phyloP scores from a whole-genome alignment of 2,329 filamentous ascomycete genomes.

The Aspergillus fischeri region DNA sequence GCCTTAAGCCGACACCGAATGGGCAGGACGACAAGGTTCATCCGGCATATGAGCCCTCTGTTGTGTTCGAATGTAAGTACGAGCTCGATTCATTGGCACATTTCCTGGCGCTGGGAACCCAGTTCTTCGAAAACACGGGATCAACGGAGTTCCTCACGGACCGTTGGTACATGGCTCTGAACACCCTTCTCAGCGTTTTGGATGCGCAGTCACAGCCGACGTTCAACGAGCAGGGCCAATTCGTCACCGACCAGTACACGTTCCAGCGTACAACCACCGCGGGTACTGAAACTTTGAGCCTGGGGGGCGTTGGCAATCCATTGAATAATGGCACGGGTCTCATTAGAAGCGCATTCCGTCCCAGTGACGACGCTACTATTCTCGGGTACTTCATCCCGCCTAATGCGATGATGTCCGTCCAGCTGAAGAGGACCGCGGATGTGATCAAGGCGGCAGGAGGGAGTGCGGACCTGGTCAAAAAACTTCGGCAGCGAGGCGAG shows the following conservation, averaged over 20 bases:
- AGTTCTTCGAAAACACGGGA: constrained; percentile 76
- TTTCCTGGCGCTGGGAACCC: constrained; percentile 79
- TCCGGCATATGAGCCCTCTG: constrained; percentile 74
- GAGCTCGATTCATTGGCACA: constrained; percentile 93
- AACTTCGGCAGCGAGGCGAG: constrained; percentile 55
- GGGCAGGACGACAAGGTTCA: constrained; percentile 82
- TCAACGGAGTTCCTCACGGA: constrained; percentile 73
- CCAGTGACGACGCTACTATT: constrained; percentile 91
- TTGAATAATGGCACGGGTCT: constrained; percentile 79
- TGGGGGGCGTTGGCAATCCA: constrained; percentile 85
- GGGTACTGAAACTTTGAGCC: constrained; percentile 84
- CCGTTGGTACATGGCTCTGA: constrained; percentile 74
- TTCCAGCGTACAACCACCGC: constrained; percentile 76
- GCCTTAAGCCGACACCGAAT: constrained; percentile 66
- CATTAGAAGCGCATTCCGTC: constrained; percentile 85
- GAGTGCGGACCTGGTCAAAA: constrained; percentile 48
- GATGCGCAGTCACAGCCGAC: constrained; percentile 76
- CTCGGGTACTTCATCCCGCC: constrained; percentile 92
- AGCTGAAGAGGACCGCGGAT: constrained; percentile 69
- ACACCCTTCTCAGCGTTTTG: constrained; percentile 69
- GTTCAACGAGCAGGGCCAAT: constrained; percentile 67
- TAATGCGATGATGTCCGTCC: constrained; percentile 93
- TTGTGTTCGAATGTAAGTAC: constrained; percentile 98
- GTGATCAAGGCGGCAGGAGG: constrained; percentile 60
- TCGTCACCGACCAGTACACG: constrained; percentile 72